Base-by-base conservation (phyloP, 2,329 filamentous ascomycete species). In the Cladosporium sp. region DNA sequence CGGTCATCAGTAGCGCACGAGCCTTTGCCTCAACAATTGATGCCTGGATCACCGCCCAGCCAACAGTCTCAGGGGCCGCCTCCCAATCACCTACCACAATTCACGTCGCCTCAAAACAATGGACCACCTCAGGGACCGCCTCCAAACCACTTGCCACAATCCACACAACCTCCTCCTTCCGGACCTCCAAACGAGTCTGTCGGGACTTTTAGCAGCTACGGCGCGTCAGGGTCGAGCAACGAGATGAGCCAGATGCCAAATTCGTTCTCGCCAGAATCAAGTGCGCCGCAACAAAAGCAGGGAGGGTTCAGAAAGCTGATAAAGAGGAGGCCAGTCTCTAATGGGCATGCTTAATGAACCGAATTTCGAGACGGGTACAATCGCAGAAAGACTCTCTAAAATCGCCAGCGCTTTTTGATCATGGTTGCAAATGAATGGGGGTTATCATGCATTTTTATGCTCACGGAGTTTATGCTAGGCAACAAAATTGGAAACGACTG, bases 241-340 rank as follows among this genome's bases (percentile, higher is more conserved):
- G 52, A 64, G 30, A 65, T 63, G 44, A 60, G 63, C 34, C 62
- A 51, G 24, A 24, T 65, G 28, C 65, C 52, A 18, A 21, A 52
- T 59, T 58, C 65, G 6, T 63, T 63, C 26, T 54, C 62, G 30
- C 55, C 66, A 12, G 47, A 64, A 36, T 59, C 54, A 11, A 65
- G 44, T 18, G 62, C 47, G 18, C 36, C 60, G 4, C 55, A 55
- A 24, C 47, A 67, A 34, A 67, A 67, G 58, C 44, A 58, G 47
- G 54, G 55, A 24, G 62, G 66, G 28, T 47, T 67, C 2, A 58
- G 62, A 58, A 67, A 67, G 15, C 21, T 67, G 57, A 65, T 67
- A 21, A 67, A 67, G 63, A 36, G 66, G 44, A 60, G 64, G 32
- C 55, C 64, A 14, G 44, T 65, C 24, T 28, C 34, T 21, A 15